These are phyloP conservation scores for Thuidium tamariscinum DNA, from an alignment of 225 moss, liverwort and hornwort species.

Conservation along the genomic window DNA sequence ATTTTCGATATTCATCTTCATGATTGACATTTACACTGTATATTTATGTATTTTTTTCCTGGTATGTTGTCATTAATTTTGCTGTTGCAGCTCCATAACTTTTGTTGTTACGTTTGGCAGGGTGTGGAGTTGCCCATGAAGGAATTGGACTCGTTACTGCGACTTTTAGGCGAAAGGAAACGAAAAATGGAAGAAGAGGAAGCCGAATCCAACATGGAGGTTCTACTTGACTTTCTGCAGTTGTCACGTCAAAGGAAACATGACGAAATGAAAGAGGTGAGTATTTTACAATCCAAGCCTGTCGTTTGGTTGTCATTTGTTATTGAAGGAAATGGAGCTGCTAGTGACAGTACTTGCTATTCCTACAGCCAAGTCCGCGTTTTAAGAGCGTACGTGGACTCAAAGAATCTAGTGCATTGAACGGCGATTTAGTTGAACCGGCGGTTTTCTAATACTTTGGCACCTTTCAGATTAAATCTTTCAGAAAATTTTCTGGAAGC, in stretches of 20 bases:
- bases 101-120: conserved; percentile 8
- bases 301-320: background rate
- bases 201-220: conserved; percentile 76
- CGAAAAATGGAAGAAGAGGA: conserved; percentile 71
- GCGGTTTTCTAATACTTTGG: background rate
- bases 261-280: conserved; percentile 46
- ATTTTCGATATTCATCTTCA: background rate
- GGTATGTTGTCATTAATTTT: too few species aligned
- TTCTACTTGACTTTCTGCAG: conserved; percentile 72
- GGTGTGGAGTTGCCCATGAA: conserved; percentile 62
- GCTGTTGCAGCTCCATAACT: background rate
- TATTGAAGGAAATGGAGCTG: background rate
- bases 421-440: background rate
- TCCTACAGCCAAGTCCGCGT: background rate
- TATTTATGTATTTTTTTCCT: background rate
- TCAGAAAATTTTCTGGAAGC: too few species aligned
- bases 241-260: conserved; percentile 61
- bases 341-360: background rate
- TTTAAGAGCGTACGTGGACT: background rate
- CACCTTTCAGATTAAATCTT: background rate
- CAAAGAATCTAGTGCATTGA: background rate
- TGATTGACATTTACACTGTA: background rate
- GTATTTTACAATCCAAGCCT: background rate
- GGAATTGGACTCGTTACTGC: conserved; percentile 57
- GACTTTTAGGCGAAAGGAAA: conserved; percentile 57